Evolutionary conservation across 2,329 filamentous ascomycete species (phyloP).

Genomic region (Aspergillus cejpii): DNA sequence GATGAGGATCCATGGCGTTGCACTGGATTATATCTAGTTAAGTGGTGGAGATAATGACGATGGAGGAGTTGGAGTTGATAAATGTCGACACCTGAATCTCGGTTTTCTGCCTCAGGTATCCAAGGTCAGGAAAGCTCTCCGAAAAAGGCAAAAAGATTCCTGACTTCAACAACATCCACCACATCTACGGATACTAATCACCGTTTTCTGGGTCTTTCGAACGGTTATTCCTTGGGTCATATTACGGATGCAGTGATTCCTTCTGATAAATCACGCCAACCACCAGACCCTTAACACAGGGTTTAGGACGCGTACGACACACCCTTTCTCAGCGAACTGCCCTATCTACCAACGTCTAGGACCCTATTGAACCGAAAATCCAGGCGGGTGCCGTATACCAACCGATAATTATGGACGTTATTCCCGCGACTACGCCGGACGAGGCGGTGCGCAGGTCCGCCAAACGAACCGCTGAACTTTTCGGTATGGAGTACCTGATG

Average conservation of each 20-base stretch:
- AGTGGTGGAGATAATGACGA: no score
- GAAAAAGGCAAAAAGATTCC: constrained; percentile 11
- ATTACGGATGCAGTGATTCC: not conserved
- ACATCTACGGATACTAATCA: not conserved
- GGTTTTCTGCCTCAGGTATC: constrained; percentile 9
- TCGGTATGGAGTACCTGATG: constrained; percentile 43
- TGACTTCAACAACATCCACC: not conserved
- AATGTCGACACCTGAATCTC: not conserved
- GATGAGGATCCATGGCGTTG: constrained; percentile 37
- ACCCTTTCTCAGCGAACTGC: constrained; percentile 2
- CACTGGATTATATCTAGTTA: not conserved
- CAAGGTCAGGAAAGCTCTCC: constrained; percentile 6
- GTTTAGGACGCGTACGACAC: constrained; percentile 17
- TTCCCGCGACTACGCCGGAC: constrained; percentile 27
- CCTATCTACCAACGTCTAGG: not conserved
- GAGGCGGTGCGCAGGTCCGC: constrained; percentile 39
- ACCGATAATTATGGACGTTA: constrained; percentile 26
- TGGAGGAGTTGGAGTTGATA: no score
- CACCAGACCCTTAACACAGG: not conserved
- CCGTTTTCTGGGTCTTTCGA: not conserved
- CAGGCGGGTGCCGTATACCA: constrained; percentile 1
- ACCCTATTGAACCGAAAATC: not conserved
- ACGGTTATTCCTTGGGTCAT: not conserved
- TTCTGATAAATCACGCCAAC: not conserved
- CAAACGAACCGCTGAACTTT: constrained; percentile 44